Evolutionary conservation across 331 rosid species (phyloP).

Genomic region (Spiraea crenata): DNA sequence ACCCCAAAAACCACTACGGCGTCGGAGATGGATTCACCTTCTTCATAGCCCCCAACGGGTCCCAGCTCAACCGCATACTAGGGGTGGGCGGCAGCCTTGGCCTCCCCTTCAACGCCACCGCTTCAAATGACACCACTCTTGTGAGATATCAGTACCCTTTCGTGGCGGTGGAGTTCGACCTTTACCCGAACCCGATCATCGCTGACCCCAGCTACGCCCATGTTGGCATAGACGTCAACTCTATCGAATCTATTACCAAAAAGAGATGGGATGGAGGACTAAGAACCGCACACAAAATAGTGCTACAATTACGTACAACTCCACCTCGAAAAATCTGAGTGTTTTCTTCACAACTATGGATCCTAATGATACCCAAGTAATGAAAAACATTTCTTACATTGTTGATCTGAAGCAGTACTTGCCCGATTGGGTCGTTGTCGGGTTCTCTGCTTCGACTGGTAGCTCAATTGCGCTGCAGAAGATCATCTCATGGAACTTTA

Average conservation of each 20-base stretch:
- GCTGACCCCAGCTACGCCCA: background rate
- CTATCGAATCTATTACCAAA: background rate
- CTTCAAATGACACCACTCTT: background rate
- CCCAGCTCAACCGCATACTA: background rate
- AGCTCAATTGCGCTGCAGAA: background rate
- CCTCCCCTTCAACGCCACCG: background rate
- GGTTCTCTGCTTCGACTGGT: conserved; percentile 52
- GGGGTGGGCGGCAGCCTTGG: background rate
- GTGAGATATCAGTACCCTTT: background rate
- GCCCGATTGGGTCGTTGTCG: conserved; percentile 46
- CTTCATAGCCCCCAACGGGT: background rate
- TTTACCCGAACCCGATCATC: background rate
- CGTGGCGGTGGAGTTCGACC: background rate
- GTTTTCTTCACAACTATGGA: background rate
- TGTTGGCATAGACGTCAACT: background rate
- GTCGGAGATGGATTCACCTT: background rate
- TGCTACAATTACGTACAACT: background rate
- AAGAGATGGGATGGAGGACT: background rate
- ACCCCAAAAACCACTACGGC: background rate
- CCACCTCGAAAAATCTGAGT: background rate
- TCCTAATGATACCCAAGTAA: background rate
- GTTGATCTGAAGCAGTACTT: conserved; percentile 30
- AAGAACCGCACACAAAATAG: background rate
- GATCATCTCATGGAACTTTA: background rate
- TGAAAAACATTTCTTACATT: background rate